phyloP scores from a whole-genome alignment of 2,329 filamentous ascomycete genomes.

The Plenodomus lindquistii region DNA sequence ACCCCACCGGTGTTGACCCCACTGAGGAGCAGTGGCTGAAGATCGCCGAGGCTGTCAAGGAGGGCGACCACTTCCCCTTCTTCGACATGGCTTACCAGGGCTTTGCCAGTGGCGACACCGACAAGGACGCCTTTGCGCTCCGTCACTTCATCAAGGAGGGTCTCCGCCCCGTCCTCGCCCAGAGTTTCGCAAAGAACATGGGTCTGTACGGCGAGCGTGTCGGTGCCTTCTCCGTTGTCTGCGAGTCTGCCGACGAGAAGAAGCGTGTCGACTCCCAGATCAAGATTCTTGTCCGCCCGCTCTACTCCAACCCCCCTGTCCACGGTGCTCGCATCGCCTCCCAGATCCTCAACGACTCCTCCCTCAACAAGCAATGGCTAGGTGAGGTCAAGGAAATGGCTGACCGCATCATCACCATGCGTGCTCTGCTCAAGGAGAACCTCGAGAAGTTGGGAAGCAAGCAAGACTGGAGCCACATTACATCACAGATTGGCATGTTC shows the following conservation, averaged over 20 bases:
- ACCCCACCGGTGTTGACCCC: conserved; percentile 95
- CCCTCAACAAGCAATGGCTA: conserved; percentile 91
- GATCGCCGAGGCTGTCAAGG: conserved; percentile 85
- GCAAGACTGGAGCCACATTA: conserved; percentile 99
- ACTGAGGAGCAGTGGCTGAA: conserved; percentile 89
- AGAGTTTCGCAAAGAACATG: conserved; percentile 99
- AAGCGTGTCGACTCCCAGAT: conserved; percentile 95
- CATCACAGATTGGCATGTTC: conserved; percentile 97
- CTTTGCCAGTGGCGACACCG: conserved; percentile 89
- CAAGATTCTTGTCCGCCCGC: conserved; percentile 94
- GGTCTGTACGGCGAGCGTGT: conserved; percentile 98
- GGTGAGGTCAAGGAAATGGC: conserved; percentile 98
- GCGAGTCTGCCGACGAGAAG: conserved; percentile 84
- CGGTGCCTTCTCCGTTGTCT: conserved; percentile 92
- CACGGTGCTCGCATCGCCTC: conserved; percentile 94
- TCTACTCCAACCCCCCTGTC: conserved; percentile 98
- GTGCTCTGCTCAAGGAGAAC: conserved; percentile 89
- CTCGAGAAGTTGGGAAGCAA: conserved; percentile 92
- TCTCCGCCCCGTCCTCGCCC: conserved; percentile 83
- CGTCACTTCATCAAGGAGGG: conserved; percentile 92
- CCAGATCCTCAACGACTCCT: conserved; percentile 83
- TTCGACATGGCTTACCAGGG: conserved; percentile 99
- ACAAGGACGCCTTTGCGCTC: conserved; percentile 91
- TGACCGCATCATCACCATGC: conserved; percentile 98
- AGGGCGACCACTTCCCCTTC: conserved; percentile 87